Percentiles rank a stretch among this genome's conserved stretches.
Evolutionary conservation across 371 early-diverging fungal species (phyloP).

Genomic region (Apophysomyces sp.): DNA sequence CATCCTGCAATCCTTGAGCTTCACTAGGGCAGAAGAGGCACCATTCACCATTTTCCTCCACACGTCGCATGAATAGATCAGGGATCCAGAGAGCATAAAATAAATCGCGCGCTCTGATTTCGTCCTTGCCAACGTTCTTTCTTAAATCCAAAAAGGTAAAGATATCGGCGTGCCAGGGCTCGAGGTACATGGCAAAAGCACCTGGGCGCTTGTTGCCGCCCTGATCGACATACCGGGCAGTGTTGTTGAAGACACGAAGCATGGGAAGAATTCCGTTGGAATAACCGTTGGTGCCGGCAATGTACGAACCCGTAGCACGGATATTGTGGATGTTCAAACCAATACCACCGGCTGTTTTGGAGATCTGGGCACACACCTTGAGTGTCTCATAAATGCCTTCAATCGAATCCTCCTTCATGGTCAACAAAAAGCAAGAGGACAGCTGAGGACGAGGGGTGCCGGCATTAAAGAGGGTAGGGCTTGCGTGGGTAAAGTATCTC

Average conservation of each 20-base stretch:
- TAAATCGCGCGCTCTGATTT: conserved; percentile 90
- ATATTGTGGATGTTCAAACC: conserved; percentile 93
- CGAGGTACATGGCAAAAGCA: conserved; percentile 94
- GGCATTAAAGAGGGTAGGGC: conserved; percentile 96
- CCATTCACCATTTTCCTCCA: conserved; percentile 91
- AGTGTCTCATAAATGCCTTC: conserved; percentile 96
- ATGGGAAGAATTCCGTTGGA: conserved; percentile 96
- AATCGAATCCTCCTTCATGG: conserved; percentile 91
- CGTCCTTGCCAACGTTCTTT: conserved; percentile 97
- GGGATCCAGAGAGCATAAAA: conserved; percentile 96
- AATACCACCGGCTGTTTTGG: conserved; percentile 95
- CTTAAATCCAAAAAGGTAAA: conserved; percentile 92
- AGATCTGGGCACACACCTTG: conserved; percentile 90
- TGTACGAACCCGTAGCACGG: conserved; percentile 84
- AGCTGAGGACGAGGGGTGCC: conserved; percentile 93
- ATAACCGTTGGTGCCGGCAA: conserved; percentile 91
- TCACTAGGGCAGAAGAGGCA: conserved; percentile 93
- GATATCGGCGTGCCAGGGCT: conserved; percentile 97
- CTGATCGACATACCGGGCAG: conserved; percentile 94
- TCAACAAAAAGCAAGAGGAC: conserved; percentile 90
- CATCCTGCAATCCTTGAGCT: conserved; percentile 83
- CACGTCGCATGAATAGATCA: conserved; percentile 96
- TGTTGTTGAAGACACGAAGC: conserved; percentile 94
- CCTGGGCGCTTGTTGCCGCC: conserved; percentile 97
- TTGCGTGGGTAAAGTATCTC: conserved; percentile 93